Conservation (phyloP, 345 rosid species). For the Ricinus communis region DNA sequence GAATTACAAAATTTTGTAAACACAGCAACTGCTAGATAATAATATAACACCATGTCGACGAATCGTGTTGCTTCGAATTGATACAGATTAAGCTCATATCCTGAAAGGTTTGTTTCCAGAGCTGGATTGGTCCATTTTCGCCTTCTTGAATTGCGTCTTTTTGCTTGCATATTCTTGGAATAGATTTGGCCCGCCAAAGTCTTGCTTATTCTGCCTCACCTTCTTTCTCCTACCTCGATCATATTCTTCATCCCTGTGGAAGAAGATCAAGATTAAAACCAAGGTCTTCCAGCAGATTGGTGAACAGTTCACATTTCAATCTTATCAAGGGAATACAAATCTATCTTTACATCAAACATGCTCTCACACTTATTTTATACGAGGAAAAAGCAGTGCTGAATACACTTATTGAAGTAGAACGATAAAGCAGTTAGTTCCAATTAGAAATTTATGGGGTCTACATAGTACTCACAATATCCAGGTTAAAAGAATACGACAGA, state of each 20-base stretch:
- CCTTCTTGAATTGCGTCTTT: slow-evolving; percentile 45
- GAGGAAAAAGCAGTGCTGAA: background rate
- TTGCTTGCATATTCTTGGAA: slow-evolving; percentile 67
- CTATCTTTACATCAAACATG: background rate
- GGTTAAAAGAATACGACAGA: too few species aligned
- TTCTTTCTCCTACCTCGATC: slow-evolving; percentile 94
- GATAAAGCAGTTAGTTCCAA: background rate
- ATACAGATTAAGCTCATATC: slow-evolving; percentile 46
- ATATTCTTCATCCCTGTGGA: slow-evolving; percentile 95
- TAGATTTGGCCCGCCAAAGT: slow-evolving; percentile 60
- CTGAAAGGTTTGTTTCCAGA: slow-evolving; percentile 51
- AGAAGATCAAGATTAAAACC: background rate
- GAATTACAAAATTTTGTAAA: slow-evolving; percentile 1
- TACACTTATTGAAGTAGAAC: background rate
- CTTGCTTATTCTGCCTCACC: slow-evolving; percentile 42
- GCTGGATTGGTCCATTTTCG: slow-evolving; percentile 30
- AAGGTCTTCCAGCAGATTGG: background rate
- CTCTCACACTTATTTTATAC: background rate
- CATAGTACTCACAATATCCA: too few species aligned
- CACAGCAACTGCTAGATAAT: slow-evolving; percentile 14
- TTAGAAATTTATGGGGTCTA: too few species aligned
- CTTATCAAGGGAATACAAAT: background rate
- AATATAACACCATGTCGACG: slow-evolving; percentile 20
- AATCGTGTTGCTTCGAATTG: slow-evolving; percentile 13
- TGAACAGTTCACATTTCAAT: background rate